Evolutionary conservation across 345 rosid genomes (phyloP), one percentile per base, ranked within the genome.

Genomic region (Heritiera littoralis): DNA sequence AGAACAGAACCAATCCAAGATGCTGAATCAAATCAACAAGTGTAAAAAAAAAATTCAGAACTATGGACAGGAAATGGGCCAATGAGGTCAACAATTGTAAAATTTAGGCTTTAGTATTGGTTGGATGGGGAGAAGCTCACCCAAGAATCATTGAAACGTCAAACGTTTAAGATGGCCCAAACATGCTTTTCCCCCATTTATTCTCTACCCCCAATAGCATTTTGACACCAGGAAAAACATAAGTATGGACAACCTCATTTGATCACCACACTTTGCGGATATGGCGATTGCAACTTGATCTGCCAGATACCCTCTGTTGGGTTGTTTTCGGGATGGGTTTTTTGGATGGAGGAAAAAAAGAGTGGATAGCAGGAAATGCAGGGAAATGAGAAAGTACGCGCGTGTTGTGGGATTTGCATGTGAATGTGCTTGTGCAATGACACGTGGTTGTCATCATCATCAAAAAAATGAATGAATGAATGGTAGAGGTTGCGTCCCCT

Each of bases 391-490:
- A 17, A 35, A 69, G 5, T 43, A 20, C 6, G 7, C 30, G 9
- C 30, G 41, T 9, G 6, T 43, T 40, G 9, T 9, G 8, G 75
- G 18, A 30, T 30, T 30, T 70, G 70, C 77, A 61, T 84, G 78
- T 77, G 38, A 0, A 35, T 30, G 40, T 70, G 70, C 77, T 55
- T 84, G 78, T 74, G 79, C 68, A 60, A 3, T 67, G 60, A 14
- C 75, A 51, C 32, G 46, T 72, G 69, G 61, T 28, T 81, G 81
- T 78, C 85, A 80, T 70, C 80, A 78, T 77, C 83, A 28, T n/a
- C 76, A 9, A 76, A 66, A 20, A 72, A 38, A 58, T 13, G 15
- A 74, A 17, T 43, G 77, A 77, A 63, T 40, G 84, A n/a, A 70
- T 46, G 54, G 20, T 9, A 45, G 67, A 28, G 70, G 43, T 32